Base-by-base conservation (phyloP, 768 basidiomycete genomes). In the Sistotremastrum niveocremeum region DNA sequence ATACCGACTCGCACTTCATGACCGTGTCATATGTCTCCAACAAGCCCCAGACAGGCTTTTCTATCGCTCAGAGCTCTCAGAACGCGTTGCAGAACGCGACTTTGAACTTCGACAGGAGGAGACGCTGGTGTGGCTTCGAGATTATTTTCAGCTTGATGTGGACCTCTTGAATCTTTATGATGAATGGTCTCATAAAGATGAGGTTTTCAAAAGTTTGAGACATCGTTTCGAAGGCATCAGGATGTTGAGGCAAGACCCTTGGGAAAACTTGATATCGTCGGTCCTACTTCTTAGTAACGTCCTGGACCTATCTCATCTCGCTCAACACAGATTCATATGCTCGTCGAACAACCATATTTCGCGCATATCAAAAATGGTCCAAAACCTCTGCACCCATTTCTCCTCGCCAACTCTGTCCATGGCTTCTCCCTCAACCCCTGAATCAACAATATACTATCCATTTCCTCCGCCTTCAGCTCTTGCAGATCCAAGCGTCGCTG, bases 281-380 rank as follows among this genome's bases (percentile, higher is more conserved):
- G 86, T 77, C 28, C 39, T 12, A 10, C 9, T 40, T 31, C 34
- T 12, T 32, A 49, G 43, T 12, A 9, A 12, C 36, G 38, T 45
- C 35, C 32, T 39, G 39, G 30, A 37, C 34, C 28, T 34, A 7
- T 47, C 33, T 34, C 42, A 9, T 11, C 28, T n/a, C 20, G 5
- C 37, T 12, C 45, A 20, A 20, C 20, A 4, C 45, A 94, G 93
- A 6, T 99, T 98, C 66, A 95, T 99, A 52, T 98, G 94, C 59
- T 95, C 91, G 2, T 87, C 89, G 2, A 97, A 97, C 57, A 98
- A 98, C 61, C 91, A 98, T 55, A 98, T 99, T 43, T 65, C 77
- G 4, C 84, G 95, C 5, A 99, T 99, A 55, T 84, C 88, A 10
- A 85, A 84, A 47, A 91, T 98, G 84, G 79, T 98, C 31, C 82